Evolutionary conservation across 768 basidiomycete species (phyloP), one percentile per base, ranked within the genome.

Genomic region (Phaffia tasmanica): DNA sequence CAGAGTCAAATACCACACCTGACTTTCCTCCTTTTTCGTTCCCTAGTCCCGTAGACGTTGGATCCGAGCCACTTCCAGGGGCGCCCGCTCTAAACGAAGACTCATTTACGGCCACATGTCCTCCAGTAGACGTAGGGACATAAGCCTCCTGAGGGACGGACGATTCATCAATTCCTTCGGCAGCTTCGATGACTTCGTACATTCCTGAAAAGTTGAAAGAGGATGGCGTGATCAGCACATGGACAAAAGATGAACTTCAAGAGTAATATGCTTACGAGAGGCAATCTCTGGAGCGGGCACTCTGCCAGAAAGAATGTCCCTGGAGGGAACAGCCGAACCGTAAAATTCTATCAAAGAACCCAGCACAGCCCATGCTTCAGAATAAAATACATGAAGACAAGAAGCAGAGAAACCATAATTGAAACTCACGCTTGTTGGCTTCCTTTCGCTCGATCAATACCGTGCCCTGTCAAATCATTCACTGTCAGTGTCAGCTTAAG

Each of bases 201-300:
- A 97, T 75, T 70, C 82, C 81, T 42, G 87, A 88, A 1, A 92
- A 92, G 67, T 65, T 67, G 49, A 29, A 0, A 61, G 7, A 27
- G 3, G 18, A 14, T 11, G n/a, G 9, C 35, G 4, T 42, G 35
- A 42, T 42, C 35, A 9, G 55, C 27, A 23, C 56, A 53, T 7
- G 32, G 21, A 35, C 29, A 32, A 32, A 47, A 14, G 14, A 27
- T 5, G 1, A n/a, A 25, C 32, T 15, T 3, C 7, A 54, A 47
- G 1, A 51, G 57, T 21, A 46, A 54, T 18, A 55, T 3, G 65
- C 65, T 21, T 27, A 55, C 58, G 62, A 3, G 62, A 63, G 9
- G 62, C 62, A 32, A 94, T 89, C 78, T 98, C 94, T 0, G 95
- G 94, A n/a, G 94, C 89, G 5, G 94, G 95, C 1, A 98, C 93